Evolutionary conservation across 2,329 filamentous ascomycete genomes (phyloP).

Genomic region (Xylaria polymorpha): DNA sequence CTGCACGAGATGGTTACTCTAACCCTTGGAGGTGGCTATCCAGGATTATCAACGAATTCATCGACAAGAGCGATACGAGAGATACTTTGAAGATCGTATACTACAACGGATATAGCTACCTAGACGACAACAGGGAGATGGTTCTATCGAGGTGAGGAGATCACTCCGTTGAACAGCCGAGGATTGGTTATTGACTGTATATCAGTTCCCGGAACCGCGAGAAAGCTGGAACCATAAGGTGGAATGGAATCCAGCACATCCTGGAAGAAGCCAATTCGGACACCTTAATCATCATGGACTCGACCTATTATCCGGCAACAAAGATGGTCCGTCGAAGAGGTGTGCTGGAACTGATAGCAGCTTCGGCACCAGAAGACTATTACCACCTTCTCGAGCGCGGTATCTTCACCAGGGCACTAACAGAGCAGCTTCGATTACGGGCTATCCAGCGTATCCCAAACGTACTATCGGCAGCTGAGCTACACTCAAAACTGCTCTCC

Average conservation of each 20-base stretch:
- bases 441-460: constrained; percentile 57
- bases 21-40: constrained; percentile 67
- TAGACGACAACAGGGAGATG: constrained; percentile 68
- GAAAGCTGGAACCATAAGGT: constrained; percentile 62
- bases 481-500: constrained; percentile 65
- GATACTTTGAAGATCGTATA: constrained; percentile 70
- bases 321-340: constrained; percentile 64
- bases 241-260: constrained; percentile 67
- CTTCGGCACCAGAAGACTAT: constrained; percentile 65
- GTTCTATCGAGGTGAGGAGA: constrained; percentile 64
- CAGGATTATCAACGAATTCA: constrained; percentile 63
- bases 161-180: constrained; percentile 9
- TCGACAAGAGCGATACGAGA: constrained; percentile 64
- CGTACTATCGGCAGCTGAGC: constrained; percentile 63
- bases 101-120: constrained; percentile 66
- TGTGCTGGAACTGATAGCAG: constrained; percentile 67
- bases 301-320: constrained; percentile 66
- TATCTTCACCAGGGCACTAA: constrained; percentile 63
- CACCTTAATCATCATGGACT: constrained; percentile 69
- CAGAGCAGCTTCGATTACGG: constrained; percentile 62
- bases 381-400: constrained; percentile 60
- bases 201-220: constrained; percentile 60
- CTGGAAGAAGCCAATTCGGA: constrained; percentile 67
- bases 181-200: constrained; percentile 39
- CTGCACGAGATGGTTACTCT: constrained; percentile 57